Evolutionary conservation across 441 rosid species (phyloP).

Genomic region (Raphanus hybrid): DNA sequence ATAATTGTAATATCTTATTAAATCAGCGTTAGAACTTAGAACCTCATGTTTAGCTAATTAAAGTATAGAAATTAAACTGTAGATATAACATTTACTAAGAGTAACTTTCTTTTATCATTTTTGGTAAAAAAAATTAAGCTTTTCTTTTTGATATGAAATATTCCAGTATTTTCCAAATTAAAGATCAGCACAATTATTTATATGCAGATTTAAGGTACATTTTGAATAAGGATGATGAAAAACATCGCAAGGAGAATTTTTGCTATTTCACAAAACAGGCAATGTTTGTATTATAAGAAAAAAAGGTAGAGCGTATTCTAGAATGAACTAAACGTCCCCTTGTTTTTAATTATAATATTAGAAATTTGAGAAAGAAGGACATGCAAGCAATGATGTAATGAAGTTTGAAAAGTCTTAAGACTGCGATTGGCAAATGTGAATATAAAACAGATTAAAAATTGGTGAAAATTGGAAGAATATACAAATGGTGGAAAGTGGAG

Average conservation of each 20-base stretch:
- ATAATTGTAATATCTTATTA: too few species aligned
- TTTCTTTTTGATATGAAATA: neutral
- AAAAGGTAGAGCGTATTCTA: neutral
- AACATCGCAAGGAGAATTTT: neutral
- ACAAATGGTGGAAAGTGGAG: too few species aligned
- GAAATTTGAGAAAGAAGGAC: slow-evolving; percentile 7
- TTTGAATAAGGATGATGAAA: neutral
- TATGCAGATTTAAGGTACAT: neutral
- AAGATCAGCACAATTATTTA: neutral
- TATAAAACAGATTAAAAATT: too few species aligned
- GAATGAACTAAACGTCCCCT: neutral
- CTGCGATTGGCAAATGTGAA: too few species aligned
- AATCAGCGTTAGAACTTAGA: too few species aligned
- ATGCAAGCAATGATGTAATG: slow-evolving; percentile 25
- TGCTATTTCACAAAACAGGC: neutral
- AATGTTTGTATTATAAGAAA: neutral
- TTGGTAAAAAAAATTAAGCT: neutral
- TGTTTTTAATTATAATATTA: neutral
- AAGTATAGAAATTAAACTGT: neutral
- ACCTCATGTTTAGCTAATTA: neutral
- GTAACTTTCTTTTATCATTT: neutral
- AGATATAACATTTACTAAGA: neutral
- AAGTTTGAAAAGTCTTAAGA: neutral
- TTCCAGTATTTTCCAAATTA: neutral
- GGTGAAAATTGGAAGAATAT: too few species aligned